phyloP scores from a whole-genome alignment of 306 rosid species.

The Quercus glauca region DNA sequence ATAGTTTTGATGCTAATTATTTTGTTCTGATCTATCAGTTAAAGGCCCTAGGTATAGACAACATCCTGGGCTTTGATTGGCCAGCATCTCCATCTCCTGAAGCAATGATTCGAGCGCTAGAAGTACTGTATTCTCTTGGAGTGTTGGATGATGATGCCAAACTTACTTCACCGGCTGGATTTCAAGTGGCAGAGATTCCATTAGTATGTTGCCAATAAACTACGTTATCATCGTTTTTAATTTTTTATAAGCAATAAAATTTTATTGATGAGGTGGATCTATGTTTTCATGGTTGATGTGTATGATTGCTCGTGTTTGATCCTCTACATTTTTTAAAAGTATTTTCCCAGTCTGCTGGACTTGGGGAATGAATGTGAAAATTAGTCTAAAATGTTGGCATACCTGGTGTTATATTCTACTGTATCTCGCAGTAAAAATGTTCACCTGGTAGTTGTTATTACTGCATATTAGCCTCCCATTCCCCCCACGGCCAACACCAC shows the following conservation, averaged over 20 bases:
- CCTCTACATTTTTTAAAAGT: neutral
- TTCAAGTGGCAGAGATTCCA: constrained; percentile 96
- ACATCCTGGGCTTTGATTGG: constrained; percentile 95
- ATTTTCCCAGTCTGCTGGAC: neutral
- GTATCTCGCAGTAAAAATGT: neutral
- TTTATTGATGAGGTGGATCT: no score
- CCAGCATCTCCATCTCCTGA: constrained; percentile 96
- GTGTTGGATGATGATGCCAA: constrained; percentile 88
- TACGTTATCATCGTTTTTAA: neutral
- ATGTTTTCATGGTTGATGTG: neutral
- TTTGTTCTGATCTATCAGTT: constrained; percentile 46
- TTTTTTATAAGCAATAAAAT: no score
- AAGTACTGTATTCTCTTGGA: constrained; percentile 88
- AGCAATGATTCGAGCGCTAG: constrained; percentile 92
- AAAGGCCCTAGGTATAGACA: constrained; percentile 92
- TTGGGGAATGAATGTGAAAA: neutral
- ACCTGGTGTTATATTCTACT: neutral
- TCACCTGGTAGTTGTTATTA: no score
- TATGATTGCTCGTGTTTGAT: neutral
- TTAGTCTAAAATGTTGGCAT: neutral
- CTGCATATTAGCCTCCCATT: neutral
- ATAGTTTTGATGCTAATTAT: constrained; percentile 5
- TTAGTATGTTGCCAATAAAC: constrained; percentile 50
- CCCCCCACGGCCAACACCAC: neutral
- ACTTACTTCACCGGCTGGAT: constrained; percentile 93